Evolutionary conservation across 2,329 filamentous ascomycete species (phyloP), one percentile per base, ranked within the genome.

Genomic region (Lasiodiplodia gonubiensis): DNA sequence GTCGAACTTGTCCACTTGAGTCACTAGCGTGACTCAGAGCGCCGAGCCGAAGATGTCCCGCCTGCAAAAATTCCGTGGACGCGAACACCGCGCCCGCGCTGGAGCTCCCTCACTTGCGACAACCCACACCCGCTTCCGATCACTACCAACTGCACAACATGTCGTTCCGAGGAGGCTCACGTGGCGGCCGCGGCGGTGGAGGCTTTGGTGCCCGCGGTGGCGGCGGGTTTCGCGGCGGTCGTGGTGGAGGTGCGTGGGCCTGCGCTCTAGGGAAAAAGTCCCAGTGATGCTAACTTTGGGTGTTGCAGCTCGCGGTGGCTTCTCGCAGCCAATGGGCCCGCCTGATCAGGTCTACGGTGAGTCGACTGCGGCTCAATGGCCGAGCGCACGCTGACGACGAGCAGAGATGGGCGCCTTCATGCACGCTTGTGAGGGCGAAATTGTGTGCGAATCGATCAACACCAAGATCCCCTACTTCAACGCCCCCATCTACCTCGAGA

Each of bases 401-500:
- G 35, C 51, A 90, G 95, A 97, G 84, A 93, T 99, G 91, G 95
- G 95, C 80, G 88, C 88, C 72, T 97, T 98, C 82, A 83, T 97
- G 79, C 95, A 99, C 84, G 90, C 93, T 68, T 94, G 92, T 83
- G 95, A 99, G 83, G 94, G 94, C 80, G 95, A 99, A 82, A 95
- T 99, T 87, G 91, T 99, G 74, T 97, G 94, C 91, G 90, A 93
- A 82, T 96, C 92, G 73, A 90, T 91, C 82, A 98, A 97, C 86
- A 85, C 91, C 75, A 98, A 98, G 84, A 91, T 99, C 71, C 95
- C 95, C 70, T 97, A 97, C 85, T 99, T 99, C 90, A 98, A 97
- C 85, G 95, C 95, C 70, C 93, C 93, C 73, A 97, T 99, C 81
- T 99, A 95, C 84, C 90, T 98, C 76, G 94, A 98, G 87, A 99